Base-by-base conservation (phyloP, 164 flowering plant species). In the Euptelea pleiosperma region DNA sequence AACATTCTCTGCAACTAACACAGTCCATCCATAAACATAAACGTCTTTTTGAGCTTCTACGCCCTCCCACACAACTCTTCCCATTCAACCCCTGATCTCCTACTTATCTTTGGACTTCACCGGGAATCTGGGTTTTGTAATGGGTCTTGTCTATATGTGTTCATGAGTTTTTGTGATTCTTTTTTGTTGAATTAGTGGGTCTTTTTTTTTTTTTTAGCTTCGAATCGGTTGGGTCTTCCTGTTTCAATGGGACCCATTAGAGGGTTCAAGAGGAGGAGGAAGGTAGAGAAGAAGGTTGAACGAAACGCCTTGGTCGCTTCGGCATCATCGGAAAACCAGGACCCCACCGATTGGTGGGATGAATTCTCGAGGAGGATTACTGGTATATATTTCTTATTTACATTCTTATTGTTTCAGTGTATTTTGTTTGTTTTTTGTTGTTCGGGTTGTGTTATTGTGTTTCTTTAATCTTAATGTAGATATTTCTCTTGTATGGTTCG, bases 301-400 rank as follows among this genome's bases (percentile, higher is more conserved):
- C 62, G 44, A 10, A 63, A 60, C 46, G 61, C 41, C 45, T 21
- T 10, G 16, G 61, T 41, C 21, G 30, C 16, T 28, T 52, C 49
- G 30, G 72, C 61, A 60, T 73, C 75, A 41, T 58, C 77, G 1
- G 75, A 73, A 59, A n/a, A n/a, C n/a, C 61, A 76, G 39, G 80
- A 59, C 4, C 62, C 76, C 65, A 52, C 36, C 34, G 83, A 79
- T 69, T 84, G 86, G 84, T 81, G 86, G 84, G 75, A 65, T 61
- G 79, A 65, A 34, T 75, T 81, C 63, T 79, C 77, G 8, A 74
- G 63, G 65, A 69, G 75, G 66, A 76, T 71, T 67, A 67, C 59
- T 60, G 82, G 84, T 79, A 68, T 68, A 11, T 10, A 3, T 30
- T 40, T 16, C n/a, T 29, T 62, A 28, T 46, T 73, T 46, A n/a